phyloP scores from a whole-genome alignment of 1,284 basidiomycete species.

The Leccinum subrobustum region DNA sequence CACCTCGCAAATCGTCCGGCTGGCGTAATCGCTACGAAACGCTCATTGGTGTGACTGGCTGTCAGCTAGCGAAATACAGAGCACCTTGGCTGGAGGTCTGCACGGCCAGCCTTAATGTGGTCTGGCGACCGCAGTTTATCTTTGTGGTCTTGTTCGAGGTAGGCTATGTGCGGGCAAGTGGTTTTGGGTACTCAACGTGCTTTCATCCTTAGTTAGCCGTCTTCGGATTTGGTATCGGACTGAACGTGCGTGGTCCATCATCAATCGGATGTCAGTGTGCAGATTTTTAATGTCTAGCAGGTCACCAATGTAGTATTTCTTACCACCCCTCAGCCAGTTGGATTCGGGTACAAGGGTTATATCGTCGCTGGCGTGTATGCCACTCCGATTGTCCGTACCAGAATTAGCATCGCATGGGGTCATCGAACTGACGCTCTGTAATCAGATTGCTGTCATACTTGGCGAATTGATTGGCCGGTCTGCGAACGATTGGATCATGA shows the following conservation, averaged over 20 bases:
- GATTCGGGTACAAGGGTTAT: slow-evolving; percentile 56
- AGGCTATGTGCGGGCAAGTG: background rate
- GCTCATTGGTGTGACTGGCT: slow-evolving; percentile 65
- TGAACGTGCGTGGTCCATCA: slow-evolving; percentile 51
- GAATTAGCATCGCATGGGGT: background rate
- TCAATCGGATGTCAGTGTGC: background rate
- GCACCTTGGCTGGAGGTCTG: slow-evolving; percentile 50
- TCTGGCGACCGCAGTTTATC: slow-evolving; percentile 66
- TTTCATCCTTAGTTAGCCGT: slow-evolving; percentile 43
- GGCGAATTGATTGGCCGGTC: slow-evolving; percentile 69
- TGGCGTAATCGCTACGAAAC: slow-evolving; percentile 59
- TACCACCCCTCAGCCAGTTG: slow-evolving; percentile 54
- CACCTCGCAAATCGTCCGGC: slow-evolving; percentile 41
- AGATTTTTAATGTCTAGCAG: slow-evolving; percentile 33
- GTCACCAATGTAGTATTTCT: slow-evolving; percentile 72
- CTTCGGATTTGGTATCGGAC: slow-evolving; percentile 71
- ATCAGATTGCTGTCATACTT: slow-evolving; percentile 57
- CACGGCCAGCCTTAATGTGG: slow-evolving; percentile 48
- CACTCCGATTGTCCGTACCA: slow-evolving; percentile 55
- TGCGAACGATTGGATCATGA: slow-evolving; percentile 67
- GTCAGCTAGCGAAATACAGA: slow-evolving; percentile 60
- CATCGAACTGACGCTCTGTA: background rate
- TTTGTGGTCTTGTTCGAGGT: slow-evolving; percentile 59
- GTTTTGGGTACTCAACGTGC: background rate
- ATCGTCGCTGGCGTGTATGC: slow-evolving; percentile 59